Evolutionary conservation across 441 rosid genomes (phyloP).

Genomic region (Populus hybrid): DNA sequence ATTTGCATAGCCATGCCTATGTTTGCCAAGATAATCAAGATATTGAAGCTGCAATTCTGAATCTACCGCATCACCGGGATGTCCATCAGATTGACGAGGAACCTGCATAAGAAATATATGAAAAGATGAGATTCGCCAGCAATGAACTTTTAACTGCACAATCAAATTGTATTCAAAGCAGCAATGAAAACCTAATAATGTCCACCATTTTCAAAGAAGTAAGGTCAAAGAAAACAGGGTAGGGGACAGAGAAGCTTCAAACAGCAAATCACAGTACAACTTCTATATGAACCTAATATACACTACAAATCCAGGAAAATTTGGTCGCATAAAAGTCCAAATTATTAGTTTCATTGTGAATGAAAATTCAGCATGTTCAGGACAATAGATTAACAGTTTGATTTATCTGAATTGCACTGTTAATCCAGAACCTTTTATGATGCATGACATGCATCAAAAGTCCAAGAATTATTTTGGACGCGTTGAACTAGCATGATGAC

Average conservation of each 20-base stretch:
- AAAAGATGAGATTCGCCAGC: conserved; percentile 4
- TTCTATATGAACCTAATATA: not conserved
- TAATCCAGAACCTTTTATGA: not conserved
- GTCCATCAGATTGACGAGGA: conserved; percentile 31
- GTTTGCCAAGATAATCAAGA: conserved; percentile 27
- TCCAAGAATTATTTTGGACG: not conserved
- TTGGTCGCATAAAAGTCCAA: not conserved
- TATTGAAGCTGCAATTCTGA: conserved; percentile 23
- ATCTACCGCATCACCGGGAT: conserved; percentile 22
- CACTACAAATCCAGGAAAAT: not conserved
- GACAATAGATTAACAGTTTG: not conserved
- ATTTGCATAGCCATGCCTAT: conserved; percentile 41
- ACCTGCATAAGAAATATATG: conserved; percentile 39
- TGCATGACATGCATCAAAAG: not conserved
- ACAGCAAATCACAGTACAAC: conserved; percentile 1
- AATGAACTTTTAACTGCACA: not conserved
- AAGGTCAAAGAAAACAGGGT: not conserved
- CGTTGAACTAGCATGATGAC: too few relatives aligned
- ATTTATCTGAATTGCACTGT: not conserved
- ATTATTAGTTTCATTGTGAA: not conserved
- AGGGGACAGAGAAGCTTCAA: not conserved
- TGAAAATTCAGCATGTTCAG: not conserved
- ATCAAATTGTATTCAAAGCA: not conserved
- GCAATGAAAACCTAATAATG: not conserved
- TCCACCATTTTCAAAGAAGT: not conserved